Evolutionary conservation across 345 rosid genomes (phyloP).

Genomic region (Eucalyptus sp.): DNA sequence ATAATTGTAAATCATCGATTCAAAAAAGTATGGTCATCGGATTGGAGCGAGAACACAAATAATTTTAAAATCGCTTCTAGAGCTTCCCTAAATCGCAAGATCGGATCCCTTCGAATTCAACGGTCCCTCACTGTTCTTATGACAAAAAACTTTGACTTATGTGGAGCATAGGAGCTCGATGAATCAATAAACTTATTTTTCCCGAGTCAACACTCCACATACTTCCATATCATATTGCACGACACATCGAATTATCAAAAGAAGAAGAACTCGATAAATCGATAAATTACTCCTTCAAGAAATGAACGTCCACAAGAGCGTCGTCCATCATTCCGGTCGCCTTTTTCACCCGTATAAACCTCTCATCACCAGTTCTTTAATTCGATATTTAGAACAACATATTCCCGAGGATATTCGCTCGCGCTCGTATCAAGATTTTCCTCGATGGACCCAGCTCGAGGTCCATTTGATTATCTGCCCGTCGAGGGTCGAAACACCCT

Average conservation of each 20-base stretch:
- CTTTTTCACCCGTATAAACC: background rate
- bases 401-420: background rate
- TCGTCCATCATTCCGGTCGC: background rate
- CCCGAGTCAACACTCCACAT: background rate
- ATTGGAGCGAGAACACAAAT: rapidly evolving
- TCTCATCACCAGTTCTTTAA: background rate
- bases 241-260: background rate
- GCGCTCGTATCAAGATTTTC: background rate
- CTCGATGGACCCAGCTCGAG: background rate
- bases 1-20: background rate
- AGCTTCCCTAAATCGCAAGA: background rate
- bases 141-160: background rate
- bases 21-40: background rate
- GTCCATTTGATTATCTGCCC: background rate
- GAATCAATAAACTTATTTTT: background rate
- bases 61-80: background rate
- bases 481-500: background rate
- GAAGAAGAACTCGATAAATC: background rate
- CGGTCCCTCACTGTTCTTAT: background rate
- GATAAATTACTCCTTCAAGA: background rate
- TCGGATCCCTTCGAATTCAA: background rate
- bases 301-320: background rate
- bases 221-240: background rate
- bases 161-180: background rate
- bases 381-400: background rate